These are phyloP conservation scores for Rosa multiflora DNA, from an alignment of 306 rosid genomes.

Conservation along the genomic window DNA sequence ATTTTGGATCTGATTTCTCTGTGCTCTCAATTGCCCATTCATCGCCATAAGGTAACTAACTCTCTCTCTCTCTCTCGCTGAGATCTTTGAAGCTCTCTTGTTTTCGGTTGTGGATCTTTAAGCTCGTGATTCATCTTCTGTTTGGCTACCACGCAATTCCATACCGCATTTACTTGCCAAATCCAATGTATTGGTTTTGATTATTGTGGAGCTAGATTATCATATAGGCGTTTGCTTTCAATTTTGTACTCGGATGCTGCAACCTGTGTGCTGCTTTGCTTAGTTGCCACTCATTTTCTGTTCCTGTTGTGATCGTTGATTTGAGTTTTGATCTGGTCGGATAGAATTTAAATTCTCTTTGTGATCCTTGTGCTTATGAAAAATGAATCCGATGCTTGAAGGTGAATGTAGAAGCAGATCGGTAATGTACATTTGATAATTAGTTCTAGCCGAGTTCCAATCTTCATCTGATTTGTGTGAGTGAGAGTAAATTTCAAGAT, in stretches of 20 bases:
- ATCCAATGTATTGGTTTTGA: background rate
- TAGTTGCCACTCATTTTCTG: background rate
- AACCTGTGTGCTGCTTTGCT: background rate
- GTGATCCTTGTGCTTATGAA: background rate
- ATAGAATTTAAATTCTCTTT: background rate
- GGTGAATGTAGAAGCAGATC: background rate
- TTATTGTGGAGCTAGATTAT: background rate
- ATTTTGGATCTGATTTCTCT: constrained; percentile 3
- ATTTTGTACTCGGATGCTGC: background rate
- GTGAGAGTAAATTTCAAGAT: background rate
- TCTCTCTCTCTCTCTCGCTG: background rate
- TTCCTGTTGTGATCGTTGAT: background rate
- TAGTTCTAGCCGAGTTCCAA: background rate
- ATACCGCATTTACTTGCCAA: background rate
- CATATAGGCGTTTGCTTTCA: background rate
- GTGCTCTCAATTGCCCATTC: background rate
- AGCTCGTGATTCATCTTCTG: background rate
- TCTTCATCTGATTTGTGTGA: background rate
- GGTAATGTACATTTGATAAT: constrained; percentile 10
- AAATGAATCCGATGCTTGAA: background rate
- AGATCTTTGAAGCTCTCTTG: background rate
- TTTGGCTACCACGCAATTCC: background rate
- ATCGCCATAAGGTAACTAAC: background rate
- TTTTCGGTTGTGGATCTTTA: too few relatives aligned
- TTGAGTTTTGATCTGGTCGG: background rate